Conservation (phyloP, 257 asterid genomes). For the Parsonsia alboflavescens region DNA sequence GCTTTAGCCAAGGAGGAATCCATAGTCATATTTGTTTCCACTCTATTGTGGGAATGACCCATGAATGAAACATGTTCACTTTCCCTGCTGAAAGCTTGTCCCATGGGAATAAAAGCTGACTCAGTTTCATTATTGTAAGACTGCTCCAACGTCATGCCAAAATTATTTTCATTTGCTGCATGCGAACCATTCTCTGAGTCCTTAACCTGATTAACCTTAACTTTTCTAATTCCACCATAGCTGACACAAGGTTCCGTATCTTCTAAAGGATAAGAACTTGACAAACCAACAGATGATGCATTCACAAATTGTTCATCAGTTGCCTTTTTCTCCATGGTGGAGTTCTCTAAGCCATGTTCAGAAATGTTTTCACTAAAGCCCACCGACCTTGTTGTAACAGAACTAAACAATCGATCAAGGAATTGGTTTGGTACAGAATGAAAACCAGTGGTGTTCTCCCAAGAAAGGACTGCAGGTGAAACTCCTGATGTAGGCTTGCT, state of each 20-base stretch:
- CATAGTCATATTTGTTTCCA: slow-evolving; percentile 42
- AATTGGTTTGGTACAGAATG: slow-evolving; percentile 49
- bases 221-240: slow-evolving; percentile 60
- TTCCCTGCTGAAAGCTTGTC: slow-evolving; percentile 53
- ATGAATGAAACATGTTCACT: slow-evolving; percentile 42
- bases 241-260: slow-evolving; percentile 46
- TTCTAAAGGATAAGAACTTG: slow-evolving; percentile 64
- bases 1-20: slow-evolving; percentile 43
- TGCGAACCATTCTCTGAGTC: slow-evolving; percentile 47
- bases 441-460: slow-evolving; percentile 67
- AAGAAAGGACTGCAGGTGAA: slow-evolving; percentile 35
- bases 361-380: slow-evolving; percentile 35
- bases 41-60: slow-evolving; percentile 42
- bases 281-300: slow-evolving; percentile 59
- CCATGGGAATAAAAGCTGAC: slow-evolving; percentile 41
- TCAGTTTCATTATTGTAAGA: slow-evolving; percentile 45
- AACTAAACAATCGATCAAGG: slow-evolving; percentile 63
- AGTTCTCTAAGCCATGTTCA: slow-evolving; percentile 35
- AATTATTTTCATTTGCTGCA: slow-evolving; percentile 35
- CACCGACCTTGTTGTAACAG: slow-evolving; percentile 36
- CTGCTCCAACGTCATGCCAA: slow-evolving; percentile 47
- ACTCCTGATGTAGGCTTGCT: slow-evolving; percentile 45
- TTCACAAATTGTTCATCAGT: slow-evolving; percentile 40
- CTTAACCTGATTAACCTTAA: slow-evolving; percentile 66
- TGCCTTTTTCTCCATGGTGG: slow-evolving; percentile 30